Evolutionary conservation across 1,139 yeast genomes (phyloP).

Genomic region (Pichia sp.): DNA sequence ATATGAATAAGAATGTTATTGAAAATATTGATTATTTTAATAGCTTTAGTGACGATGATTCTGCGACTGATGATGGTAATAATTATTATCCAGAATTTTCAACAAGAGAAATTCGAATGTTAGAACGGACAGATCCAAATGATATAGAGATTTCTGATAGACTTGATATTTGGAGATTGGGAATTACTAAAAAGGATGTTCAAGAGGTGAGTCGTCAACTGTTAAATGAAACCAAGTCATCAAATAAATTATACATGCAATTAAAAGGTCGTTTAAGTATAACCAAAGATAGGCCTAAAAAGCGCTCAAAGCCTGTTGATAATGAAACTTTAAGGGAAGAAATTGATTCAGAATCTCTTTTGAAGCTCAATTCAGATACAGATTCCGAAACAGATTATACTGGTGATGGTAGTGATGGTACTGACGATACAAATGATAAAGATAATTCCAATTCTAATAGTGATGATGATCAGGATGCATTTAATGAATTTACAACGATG

Average conservation of each 20-base stretch:
- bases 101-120: background rate
- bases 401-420: too few relatives aligned
- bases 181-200: slow-evolving; percentile 5
- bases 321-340: too few relatives aligned
- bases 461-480: background rate
- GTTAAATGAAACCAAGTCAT: background rate
- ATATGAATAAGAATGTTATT: background rate
- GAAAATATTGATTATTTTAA: slow-evolving; percentile 11
- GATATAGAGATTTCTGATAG: slow-evolving; percentile 1
- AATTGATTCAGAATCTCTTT: too few relatives aligned
- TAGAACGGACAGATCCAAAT: slow-evolving; percentile 1
- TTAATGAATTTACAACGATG: background rate
- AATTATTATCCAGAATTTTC: slow-evolving; percentile 2
- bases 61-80: slow-evolving; percentile 12
- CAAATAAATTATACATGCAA: background rate
- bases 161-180: slow-evolving; percentile 7
- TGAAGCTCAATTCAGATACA: too few relatives aligned
- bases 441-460: background rate
- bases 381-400: too few relatives aligned
- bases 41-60: slow-evolving; percentile 1
- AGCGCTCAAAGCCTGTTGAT: too few relatives aligned
- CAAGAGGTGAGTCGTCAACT: slow-evolving; percentile 1
- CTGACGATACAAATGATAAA: too few relatives aligned
- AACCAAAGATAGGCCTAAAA: too few relatives aligned
- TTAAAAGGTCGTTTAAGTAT: too few relatives aligned